Base-by-base conservation (phyloP, 768 basidiomycete genomes). In the Hydnomerulius pinastri region DNA sequence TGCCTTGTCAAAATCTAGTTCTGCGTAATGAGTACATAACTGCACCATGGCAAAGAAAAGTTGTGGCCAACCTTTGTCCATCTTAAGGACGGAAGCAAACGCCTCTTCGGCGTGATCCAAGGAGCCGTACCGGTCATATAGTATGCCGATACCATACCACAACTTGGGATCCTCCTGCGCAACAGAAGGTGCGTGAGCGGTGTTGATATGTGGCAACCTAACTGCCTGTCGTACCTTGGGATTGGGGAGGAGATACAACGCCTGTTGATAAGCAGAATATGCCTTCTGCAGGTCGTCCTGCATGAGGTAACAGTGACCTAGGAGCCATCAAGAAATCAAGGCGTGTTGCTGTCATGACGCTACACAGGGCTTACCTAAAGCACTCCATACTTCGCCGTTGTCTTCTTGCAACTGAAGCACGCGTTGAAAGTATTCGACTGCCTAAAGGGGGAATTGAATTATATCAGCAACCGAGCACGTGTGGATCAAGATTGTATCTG, bases 21-120 rank as follows among this genome's bases (percentile, higher is more conserved):
- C 68, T 71, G 48, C 61, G 44, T 51, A 58, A 62, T 58, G 56
- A 59, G 60, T 67, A 54, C 59, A 61, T 67, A 65, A 58, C 40
- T 23, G 50, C 37, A 41, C 54, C 28, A 30, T 43, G 45, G n/a
- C 15, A 27, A 30, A 40, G 2, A 0, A 2, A 29, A 27, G 33
- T 24, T 29, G 32, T 35, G 43, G 70, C 74, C 67, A 65, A 97
- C 96, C 90, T 71, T 92, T 90, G 73, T 98, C 95, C 94, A 98
- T 98, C 56, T 88, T 79, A 35, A 99, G 82, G 21, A 98, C 96
- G 11, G 91, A 94, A 0, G 92, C 86, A 62, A 99, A 99, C 0
- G 97, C 97, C 67, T 98, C 97, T 71, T 99, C 97, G 57, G 97
- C 97, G 60, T 98, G 97, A 72, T 99, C 96, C 66, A 99, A 78